Evolutionary conservation across 371 early-diverging fungal genomes (phyloP), one percentile per base, ranked within the genome.

Genomic region (Umbelopsis sp.): DNA sequence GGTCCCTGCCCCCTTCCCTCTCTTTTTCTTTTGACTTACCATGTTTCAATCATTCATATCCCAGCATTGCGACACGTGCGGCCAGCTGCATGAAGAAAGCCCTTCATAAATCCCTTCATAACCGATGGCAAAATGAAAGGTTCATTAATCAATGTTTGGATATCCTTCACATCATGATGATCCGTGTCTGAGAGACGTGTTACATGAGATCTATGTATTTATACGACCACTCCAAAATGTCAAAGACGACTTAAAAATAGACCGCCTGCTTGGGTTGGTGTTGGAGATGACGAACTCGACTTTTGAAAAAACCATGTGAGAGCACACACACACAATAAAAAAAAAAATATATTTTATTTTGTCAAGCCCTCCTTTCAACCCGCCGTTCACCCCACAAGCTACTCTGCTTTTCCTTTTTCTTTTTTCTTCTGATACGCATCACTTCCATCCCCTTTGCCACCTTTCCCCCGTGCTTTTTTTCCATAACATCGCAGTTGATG

Each of bases 281-380:
- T 53, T 25, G n/a, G 35, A 29, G 12, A 35, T 29, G 25, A 25
- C 18, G 25, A 32, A 9, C 57, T 57, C 57, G 35, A 37, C 53
- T 41, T 41, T 41, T 41, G 2, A 41, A 41, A 41, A 57, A 57
- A 35, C 35, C 57, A 57, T 57, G 57, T 57, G 57, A 57, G 57
- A 25, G 57, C 57, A 57, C 57, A 29, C 22, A 29, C 12, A 41
- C 41, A 41, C 7, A 4, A 10, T 4, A 10, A 38, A 38, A 38
- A 41, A 10, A 41, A 12, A 0, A 41, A 41, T 0, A 41, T 41
- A 41, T 41, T 41, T 57, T 32, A 32, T 57, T 57, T 57, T 35
- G 35, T 29, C 22, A 29, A 10, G 18, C 35, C 29, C n/a, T 32
- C 57, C 35, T 57, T 35, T 57, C 32, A 29, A 35, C 29, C 22